phyloP scores from a whole-genome alignment of 305 asterid genomes.

The Withania somnifera region DNA sequence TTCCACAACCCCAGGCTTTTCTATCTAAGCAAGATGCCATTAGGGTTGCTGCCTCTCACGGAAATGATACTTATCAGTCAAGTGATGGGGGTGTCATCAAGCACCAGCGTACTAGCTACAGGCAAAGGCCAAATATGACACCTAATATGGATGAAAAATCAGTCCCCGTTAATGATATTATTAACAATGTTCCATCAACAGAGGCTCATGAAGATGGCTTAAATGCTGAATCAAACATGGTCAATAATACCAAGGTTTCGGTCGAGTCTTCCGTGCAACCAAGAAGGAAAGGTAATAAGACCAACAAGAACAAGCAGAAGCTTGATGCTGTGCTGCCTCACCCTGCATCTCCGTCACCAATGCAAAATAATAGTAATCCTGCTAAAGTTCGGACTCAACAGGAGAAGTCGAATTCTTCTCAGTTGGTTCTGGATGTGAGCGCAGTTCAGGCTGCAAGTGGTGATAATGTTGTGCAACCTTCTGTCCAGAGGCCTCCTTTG shows the following conservation, averaged over 20 bases:
- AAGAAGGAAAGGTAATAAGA: conserved; percentile 48
- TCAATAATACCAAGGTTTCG: conserved; percentile 17
- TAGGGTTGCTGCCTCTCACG: conserved; percentile 15
- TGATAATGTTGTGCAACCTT: conserved; percentile 28
- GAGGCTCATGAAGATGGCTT: conserved; percentile 28
- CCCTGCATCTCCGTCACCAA: conserved; percentile 19
- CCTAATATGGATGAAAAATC: conserved; percentile 30
- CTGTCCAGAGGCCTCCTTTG: conserved; percentile 26
- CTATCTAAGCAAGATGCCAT: conserved; percentile 23
- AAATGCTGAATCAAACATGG: conserved; percentile 25
- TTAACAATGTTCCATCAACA: conserved; percentile 13
- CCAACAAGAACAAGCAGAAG: conserved; percentile 50
- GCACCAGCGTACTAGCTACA: conserved; percentile 39
- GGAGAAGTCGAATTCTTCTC: conserved; percentile 27
- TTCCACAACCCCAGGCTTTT: conserved; percentile 22
- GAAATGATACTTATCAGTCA: conserved; percentile 19
- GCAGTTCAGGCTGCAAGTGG: conserved; percentile 24
- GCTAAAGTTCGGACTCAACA: conserved; percentile 26
- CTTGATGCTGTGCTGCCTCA: conserved; percentile 25
- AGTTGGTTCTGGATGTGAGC: conserved; percentile 21
- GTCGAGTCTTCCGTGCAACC: conserved; percentile 37
- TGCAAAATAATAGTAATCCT: conserved; percentile 14
- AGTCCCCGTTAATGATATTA: conserved; percentile 11
- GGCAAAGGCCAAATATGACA: conserved; percentile 43
- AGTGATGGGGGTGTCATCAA: conserved; percentile 42